Evolutionary conservation across 371 early-diverging fungal species (phyloP), one percentile per base, ranked within the genome.

Genomic region (Basidiobolus heterosporus): DNA sequence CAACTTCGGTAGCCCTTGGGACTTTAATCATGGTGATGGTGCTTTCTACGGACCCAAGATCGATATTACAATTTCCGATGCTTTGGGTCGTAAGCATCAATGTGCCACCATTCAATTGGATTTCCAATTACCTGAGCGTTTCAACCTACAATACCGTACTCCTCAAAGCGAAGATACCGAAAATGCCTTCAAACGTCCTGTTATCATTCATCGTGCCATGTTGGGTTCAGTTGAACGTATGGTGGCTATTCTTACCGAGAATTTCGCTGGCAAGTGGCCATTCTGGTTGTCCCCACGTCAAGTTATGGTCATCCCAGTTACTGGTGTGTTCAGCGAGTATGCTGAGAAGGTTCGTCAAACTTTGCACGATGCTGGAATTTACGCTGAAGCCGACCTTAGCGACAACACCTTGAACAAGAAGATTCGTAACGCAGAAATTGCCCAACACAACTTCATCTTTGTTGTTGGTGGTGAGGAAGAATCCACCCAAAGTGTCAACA

Each of bases 31-130:
- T 36, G 98, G 98, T 5, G 99, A 99, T 67, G 99, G 99, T 23
- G 99, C 99, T 3, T 99, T 99, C 66, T 99, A 99, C 67, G 99
- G 99, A 0, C 99, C 99, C 49, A 99, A 99, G 72, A 97, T 99
- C 57, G 99, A 99, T 68, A 98, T 99, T 44, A 88, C 88, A 53
- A 81, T 99, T 46, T 65, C 78, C 38, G 99, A 99, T 59, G 98
- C 98, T 2, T 72, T 92, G 3, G 75, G 82, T 36, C 78, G 97
- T 44, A 72, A 78, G 15, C 90, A 87, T 56, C 99, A 99, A 65
- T 98, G 98, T 50, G 99, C 98, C 18, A 99, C 99, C 1, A 86
- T 99, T 45, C 99, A 99, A 60, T 72, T 99, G 18, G 99, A 82
- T 75, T 95, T 85, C 60, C 91, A 95, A 57, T 68, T 97, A 38